phyloP scores from a whole-genome alignment of 2,329 filamentous ascomycete genomes.

The Bipolaris cookei region DNA sequence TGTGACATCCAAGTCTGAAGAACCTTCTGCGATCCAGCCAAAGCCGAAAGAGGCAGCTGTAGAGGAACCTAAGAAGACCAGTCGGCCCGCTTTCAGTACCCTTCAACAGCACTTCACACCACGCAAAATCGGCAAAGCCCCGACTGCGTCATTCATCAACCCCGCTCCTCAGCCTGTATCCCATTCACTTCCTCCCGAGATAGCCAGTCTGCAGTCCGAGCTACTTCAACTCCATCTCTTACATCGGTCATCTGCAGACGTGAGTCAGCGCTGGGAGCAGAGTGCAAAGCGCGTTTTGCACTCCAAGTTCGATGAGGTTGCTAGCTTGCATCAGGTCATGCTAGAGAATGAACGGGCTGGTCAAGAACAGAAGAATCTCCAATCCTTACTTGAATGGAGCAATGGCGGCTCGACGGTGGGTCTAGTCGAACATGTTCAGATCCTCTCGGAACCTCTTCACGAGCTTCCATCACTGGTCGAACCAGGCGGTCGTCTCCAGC shows the following conservation, averaged over 20 bases:
- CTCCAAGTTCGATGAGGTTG: conserved; percentile 47
- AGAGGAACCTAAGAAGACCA: conserved; percentile 34
- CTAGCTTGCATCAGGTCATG: conserved; percentile 44
- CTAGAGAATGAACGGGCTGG: conserved; percentile 45
- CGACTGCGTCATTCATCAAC: conserved; percentile 45
- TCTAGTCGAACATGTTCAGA: conserved; percentile 45
- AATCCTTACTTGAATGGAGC: conserved; percentile 46
- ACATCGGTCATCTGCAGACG: conserved; percentile 34
- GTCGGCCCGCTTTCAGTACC: conserved; percentile 46
- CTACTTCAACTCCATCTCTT: conserved; percentile 49
- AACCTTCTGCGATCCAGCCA: conserved; percentile 16
- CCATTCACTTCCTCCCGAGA: conserved; percentile 37
- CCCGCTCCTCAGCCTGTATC: conserved; percentile 31
- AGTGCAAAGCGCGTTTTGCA: conserved; percentile 42
- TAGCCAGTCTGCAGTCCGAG: conserved; percentile 45
- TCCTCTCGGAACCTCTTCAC: conserved; percentile 45
- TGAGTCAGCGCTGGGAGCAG: conserved; percentile 39
- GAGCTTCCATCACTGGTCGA: conserved; percentile 46
- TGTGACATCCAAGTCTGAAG: conserved; percentile 20
- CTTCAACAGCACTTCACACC: conserved; percentile 52
- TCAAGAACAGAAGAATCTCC: conserved; percentile 47
- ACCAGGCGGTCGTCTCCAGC: conserved; percentile 41
- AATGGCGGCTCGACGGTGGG: conserved; percentile 32
- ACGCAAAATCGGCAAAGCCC: conserved; percentile 44
- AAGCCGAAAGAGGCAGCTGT: conserved; percentile 26